Evolutionary conservation across 2,329 filamentous ascomycete species (phyloP).

Genomic region (Diplodia scrobiculata): DNA sequence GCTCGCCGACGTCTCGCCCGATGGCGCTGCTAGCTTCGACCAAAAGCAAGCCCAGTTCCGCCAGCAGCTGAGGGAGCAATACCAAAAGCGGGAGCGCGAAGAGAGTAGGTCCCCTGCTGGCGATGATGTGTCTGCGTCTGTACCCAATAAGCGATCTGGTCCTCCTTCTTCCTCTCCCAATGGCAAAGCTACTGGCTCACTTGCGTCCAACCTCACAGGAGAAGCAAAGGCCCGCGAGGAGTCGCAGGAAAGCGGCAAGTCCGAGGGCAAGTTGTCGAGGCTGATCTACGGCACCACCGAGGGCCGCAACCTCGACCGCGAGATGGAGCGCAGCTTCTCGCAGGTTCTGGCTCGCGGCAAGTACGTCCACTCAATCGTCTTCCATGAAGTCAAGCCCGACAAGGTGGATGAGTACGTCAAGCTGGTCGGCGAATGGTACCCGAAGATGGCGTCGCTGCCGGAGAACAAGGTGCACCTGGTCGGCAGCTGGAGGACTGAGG

Average conservation of each 20-base stretch:
- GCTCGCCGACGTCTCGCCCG: conserved; percentile 78
- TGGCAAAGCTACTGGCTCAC: conserved; percentile 62
- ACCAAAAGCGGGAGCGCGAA: conserved; percentile 73
- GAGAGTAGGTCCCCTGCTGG: conserved; percentile 67
- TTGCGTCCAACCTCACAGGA: conserved; percentile 53
- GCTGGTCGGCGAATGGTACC: conserved; percentile 89
- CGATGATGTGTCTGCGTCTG: conserved; percentile 48
- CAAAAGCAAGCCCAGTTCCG: conserved; percentile 83
- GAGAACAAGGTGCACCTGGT: conserved; percentile 96
- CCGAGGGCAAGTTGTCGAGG: conserved; percentile 71
- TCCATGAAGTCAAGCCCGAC: conserved; percentile 93
- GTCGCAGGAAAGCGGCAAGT: conserved; percentile 62
- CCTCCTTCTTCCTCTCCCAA: conserved; percentile 43
- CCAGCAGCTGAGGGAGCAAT: conserved; percentile 71
- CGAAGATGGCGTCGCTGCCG: conserved; percentile 76
- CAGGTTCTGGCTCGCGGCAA: conserved; percentile 94
- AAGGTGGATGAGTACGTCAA: conserved; percentile 93
- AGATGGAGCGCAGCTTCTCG: conserved; percentile 94
- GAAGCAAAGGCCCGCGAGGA: conserved; percentile 62
- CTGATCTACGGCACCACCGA: conserved; percentile 98
- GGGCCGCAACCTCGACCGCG: conserved; percentile 87
- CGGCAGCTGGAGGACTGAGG: conserved; percentile 96
- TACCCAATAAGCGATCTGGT: conserved; percentile 32
- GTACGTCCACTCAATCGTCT: conserved; percentile 97
- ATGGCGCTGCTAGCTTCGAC: conserved; percentile 75